Base-by-base conservation (phyloP, 2,329 filamentous ascomycete genomes). In the Penicillium hordei region DNA sequence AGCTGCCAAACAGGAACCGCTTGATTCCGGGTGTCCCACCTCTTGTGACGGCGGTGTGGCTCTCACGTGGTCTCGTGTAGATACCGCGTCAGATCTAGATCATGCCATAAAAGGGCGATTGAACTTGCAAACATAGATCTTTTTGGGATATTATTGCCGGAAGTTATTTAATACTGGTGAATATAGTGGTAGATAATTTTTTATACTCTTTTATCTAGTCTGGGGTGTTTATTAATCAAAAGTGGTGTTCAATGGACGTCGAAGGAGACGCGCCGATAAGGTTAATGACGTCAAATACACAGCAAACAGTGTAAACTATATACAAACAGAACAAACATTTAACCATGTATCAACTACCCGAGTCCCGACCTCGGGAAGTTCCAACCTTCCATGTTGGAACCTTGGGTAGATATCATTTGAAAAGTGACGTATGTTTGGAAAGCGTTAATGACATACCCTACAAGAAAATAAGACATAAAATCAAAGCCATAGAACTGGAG, bases 1-100 rank as follows among this genome's bases (percentile, higher is more conserved):
- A 53, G 58, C 45, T 59, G 63, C 57, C 58, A 62, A 63, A 62
- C 59, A 53, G 59, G 61, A 63, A 67, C 65, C 65, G 64, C 65
- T 66, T 55, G 50, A 60, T 61, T 57, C 60, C 65, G 60, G 59
- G 58, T 42, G 53, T 56, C 53, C 53, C 53, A 56, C 53, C 53
- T 55, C 53, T 56, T 27, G 53, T 48, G 59, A 52, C 52, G 54
- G 60, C 63, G 64, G 65, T 66, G 59, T 64, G 51, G 57, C 48
- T 64, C 58, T 67, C 65, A 67, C 65, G 65, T 67, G 65, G 58
- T 55, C n/a, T 58, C 64, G 65, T 57, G 65, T 66, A 21, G 55
- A 50, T 58, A 60, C 59, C 65, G 65, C 65, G 65, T 67, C 48
- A 19, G 48, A 58, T 45, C 57, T 56, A 46, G 54, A 55, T 57